A percentile compares a stretch with the other conserved stretches of the same genome.
These are phyloP conservation scores for Phaffia tasmanica DNA, from an alignment of 768 basidiomycete genomes.

Conservation along the genomic window DNA sequence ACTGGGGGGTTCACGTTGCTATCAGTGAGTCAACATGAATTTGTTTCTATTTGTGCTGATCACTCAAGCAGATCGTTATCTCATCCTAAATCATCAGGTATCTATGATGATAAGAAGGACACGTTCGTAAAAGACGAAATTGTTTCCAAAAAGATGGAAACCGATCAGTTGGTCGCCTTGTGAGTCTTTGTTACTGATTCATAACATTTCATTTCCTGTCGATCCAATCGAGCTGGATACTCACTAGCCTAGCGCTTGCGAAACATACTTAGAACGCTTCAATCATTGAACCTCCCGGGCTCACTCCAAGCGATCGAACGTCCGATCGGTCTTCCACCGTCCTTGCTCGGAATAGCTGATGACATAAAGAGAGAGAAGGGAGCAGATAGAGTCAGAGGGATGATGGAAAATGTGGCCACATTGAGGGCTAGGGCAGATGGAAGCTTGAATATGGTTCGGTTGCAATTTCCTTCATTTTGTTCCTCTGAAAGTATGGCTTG, in stretches of 20 bases:
- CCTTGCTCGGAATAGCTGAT: constrained; percentile 70
- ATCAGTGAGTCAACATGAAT: constrained; percentile 50
- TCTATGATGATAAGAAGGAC: constrained; percentile 73
- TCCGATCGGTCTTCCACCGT: constrained; percentile 77
- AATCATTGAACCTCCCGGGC: constrained; percentile 65
- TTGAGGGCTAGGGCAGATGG: constrained; percentile 53
- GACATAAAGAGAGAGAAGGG: constrained; percentile 73
- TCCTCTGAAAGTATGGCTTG: not conserved
- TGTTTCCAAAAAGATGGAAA: constrained; percentile 48
- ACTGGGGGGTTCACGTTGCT: constrained; percentile 80
- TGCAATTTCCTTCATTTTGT: constrained; percentile 4
- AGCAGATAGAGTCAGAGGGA: constrained; percentile 54
- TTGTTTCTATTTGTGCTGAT: not conserved
- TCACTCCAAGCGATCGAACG: constrained; percentile 77
- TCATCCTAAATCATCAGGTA: constrained; percentile 34
- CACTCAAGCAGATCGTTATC: not conserved
- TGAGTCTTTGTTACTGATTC: constrained; percentile 37
- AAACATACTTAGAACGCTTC: constrained; percentile 47
- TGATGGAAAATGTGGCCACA: constrained; percentile 60
- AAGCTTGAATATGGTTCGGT: constrained; percentile 62
- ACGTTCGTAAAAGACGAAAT: constrained; percentile 61
- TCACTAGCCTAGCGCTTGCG: not conserved
- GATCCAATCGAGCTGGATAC: not conserved
- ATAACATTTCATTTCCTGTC: not conserved
- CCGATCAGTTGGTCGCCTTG: constrained; percentile 55